Evolutionary conservation across 768 basidiomycete species (phyloP).

Genomic region (Lactifluus pinguis): DNA sequence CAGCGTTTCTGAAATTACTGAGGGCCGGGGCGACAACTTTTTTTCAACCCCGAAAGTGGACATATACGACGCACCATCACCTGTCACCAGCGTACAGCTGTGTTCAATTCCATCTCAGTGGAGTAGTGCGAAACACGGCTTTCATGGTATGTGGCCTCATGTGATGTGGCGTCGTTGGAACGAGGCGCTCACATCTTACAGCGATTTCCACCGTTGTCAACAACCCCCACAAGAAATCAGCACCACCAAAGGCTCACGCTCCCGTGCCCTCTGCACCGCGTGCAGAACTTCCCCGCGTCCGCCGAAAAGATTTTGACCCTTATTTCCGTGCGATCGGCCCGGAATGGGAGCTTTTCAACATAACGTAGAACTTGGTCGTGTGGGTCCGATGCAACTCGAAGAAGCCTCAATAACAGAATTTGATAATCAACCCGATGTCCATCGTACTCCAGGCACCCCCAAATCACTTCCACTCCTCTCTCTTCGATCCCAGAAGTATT

Average conservation of each 20-base stretch:
- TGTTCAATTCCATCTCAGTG: constrained; percentile 53
- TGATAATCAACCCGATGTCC: constrained; percentile 17
- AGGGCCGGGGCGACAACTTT: constrained; percentile 54
- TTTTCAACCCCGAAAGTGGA: constrained; percentile 35
- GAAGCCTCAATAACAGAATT: constrained; percentile 9
- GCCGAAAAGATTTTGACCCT: constrained; percentile 74
- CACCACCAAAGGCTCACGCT: constrained; percentile 84
- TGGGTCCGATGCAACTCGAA: constrained; percentile 27
- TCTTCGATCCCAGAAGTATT: constrained; percentile 72
- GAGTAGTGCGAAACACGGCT: constrained; percentile 78
- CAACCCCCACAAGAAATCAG: constrained; percentile 75
- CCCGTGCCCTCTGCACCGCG: constrained; percentile 61
- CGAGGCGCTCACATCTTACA: constrained; percentile 26
- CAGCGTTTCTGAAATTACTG: constrained; percentile 66
- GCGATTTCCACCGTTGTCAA: constrained; percentile 93
- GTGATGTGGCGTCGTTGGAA: background rate
- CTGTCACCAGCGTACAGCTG: constrained; percentile 38
- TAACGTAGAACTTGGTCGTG: constrained; percentile 27
- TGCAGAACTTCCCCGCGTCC: constrained; percentile 71
- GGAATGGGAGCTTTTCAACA: constrained; percentile 70
- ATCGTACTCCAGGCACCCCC: constrained; percentile 25
- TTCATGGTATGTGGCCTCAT: constrained; percentile 56
- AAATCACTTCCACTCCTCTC: constrained; percentile 56
- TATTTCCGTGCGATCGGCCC: constrained; percentile 64
- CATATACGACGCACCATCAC: constrained; percentile 36